Percentiles rank a stretch among this genome's conserved stretches.
Conservation (phyloP, 768 basidiomycete species). For the Pleurotus sapidus region DNA sequence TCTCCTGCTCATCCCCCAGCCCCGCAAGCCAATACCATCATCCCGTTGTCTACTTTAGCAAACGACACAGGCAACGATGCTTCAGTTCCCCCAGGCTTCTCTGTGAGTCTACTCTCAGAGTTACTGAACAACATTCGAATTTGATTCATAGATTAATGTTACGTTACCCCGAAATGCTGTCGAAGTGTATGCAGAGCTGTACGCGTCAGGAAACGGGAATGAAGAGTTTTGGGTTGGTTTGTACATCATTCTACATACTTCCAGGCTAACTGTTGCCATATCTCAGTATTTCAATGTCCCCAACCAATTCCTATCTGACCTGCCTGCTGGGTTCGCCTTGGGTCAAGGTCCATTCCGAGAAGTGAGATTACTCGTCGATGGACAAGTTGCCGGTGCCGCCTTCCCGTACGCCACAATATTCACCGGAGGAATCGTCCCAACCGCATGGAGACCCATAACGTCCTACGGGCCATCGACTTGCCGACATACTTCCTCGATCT, state of each 20-base stretch:
- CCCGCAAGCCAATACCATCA: constrained; percentile 57
- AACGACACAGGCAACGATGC: constrained; percentile 67
- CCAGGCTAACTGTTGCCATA: background rate
- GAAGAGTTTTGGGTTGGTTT: constrained; percentile 72
- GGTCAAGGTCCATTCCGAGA: constrained; percentile 51
- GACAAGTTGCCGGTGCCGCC: constrained; percentile 41
- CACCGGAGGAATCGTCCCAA: constrained; percentile 71
- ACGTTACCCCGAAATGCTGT: constrained; percentile 71
- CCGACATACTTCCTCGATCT: constrained; percentile 78
- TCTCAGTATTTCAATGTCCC: constrained; percentile 66
- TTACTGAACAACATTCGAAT: background rate
- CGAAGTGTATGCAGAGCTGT: constrained; percentile 65
- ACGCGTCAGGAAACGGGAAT: constrained; percentile 57
- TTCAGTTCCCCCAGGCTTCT: constrained; percentile 72
- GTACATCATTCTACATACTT: background rate
- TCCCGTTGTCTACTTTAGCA: constrained; percentile 65
- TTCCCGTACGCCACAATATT: constrained; percentile 64
- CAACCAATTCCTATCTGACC: constrained; percentile 50
- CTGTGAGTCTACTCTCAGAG: constrained; percentile 36
- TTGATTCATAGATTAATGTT: constrained; percentile 49
- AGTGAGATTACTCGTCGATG: constrained; percentile 45
- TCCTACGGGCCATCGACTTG: constrained; percentile 76
- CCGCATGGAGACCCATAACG: constrained; percentile 74
- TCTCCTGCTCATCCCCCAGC: constrained; percentile 56
- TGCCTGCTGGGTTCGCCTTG: constrained; percentile 44